These are phyloP conservation scores for Samsoniella hepiali DNA, from an alignment of 2,329 filamentous ascomycete species.

Conservation along the genomic window DNA sequence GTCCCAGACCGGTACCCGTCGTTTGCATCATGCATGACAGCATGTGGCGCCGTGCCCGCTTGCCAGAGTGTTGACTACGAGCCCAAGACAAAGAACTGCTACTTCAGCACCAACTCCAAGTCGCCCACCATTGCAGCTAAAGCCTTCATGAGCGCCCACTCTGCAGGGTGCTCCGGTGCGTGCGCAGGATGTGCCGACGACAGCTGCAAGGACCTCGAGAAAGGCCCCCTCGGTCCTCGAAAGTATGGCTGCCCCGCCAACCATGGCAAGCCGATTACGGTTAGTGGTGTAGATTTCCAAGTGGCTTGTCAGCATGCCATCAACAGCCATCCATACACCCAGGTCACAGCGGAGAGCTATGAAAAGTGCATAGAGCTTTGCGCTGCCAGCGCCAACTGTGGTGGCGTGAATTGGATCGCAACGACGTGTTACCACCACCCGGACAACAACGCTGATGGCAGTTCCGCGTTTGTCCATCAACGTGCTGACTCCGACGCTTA, in stretches of 20 bases:
- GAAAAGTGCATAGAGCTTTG: not conserved
- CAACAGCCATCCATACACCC: not conserved
- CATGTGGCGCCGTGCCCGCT: conserved; percentile 20
- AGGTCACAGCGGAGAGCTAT: not conserved
- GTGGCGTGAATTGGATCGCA: not conserved
- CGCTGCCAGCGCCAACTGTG: not conserved
- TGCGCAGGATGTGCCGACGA: not conserved
- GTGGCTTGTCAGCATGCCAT: not conserved
- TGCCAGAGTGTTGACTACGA: conserved; percentile 23
- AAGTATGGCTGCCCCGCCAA: not conserved
- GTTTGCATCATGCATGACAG: conserved; percentile 18
- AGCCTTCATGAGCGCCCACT: conserved; percentile 22
- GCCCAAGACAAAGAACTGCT: conserved; percentile 20
- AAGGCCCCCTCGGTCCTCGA: not conserved
- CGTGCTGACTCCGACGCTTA: not conserved
- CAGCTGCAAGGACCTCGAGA: not conserved
- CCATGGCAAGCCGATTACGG: not conserved
- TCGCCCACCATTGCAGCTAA: conserved; percentile 19
- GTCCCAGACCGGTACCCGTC: conserved; percentile 8
- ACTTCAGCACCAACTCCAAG: conserved; percentile 19
- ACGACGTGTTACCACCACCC: not conserved
- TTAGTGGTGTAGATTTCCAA: not conserved
- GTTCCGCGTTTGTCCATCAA: not conserved
- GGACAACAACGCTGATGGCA: not conserved
- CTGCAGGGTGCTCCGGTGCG: conserved; percentile 19